Conservation (phyloP, 106 monocot species). For the Dendrobium huoshanense region DNA sequence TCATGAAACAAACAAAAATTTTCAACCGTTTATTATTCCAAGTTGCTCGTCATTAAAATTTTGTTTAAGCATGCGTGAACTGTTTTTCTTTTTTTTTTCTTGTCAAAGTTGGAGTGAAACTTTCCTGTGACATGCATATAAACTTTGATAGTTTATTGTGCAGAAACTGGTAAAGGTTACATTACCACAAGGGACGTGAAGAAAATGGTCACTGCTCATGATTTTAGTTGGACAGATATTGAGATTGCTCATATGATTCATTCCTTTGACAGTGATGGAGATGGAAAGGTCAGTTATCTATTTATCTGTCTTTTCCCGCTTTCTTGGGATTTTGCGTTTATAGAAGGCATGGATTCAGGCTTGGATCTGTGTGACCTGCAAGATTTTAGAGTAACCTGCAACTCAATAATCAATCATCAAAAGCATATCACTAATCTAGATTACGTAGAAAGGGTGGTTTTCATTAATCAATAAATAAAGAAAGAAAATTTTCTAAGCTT, state of each 20-base stretch:
- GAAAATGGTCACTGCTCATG: slow-evolving; percentile 64
- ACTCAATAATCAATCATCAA: neutral
- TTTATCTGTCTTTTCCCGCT: neutral
- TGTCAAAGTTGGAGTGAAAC: neutral
- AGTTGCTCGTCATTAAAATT: neutral
- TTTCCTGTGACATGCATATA: neutral
- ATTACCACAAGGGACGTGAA: slow-evolving; percentile 49
- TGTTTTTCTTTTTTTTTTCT: neutral
- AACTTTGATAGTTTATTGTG: slow-evolving; percentile 3
- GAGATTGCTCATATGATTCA: slow-evolving; percentile 77
- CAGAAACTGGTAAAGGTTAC: slow-evolving; percentile 72
- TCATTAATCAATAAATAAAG: too few relatives aligned
- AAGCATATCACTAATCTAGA: neutral
- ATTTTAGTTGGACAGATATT: slow-evolving; percentile 69
- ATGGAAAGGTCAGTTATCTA: slow-evolving; percentile 55
- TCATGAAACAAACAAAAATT: neutral
- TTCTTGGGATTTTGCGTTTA: neutral
- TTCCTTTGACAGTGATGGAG: slow-evolving; percentile 61
- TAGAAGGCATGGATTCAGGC: neutral
- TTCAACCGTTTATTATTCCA: neutral
- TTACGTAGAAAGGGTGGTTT: too few relatives aligned
- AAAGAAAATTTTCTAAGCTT: too few relatives aligned
- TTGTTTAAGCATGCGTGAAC: neutral
- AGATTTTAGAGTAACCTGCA: neutral
- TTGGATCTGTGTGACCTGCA: neutral